phyloP scores from a whole-genome alignment of 2,329 filamentous ascomycete species.

The Botrytis byssoidea region DNA sequence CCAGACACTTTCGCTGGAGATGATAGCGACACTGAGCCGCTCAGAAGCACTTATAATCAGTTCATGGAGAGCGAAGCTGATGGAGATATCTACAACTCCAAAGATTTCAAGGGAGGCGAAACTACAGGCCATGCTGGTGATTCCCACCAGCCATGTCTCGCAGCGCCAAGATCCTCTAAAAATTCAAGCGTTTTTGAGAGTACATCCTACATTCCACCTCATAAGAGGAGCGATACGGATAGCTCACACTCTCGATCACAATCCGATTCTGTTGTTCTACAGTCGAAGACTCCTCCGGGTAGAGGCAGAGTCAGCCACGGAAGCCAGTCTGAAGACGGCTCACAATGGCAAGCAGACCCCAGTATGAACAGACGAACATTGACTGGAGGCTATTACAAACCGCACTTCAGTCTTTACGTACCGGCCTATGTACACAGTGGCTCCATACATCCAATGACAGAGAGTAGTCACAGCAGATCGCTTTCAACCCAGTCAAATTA shows the following conservation, averaged over 20 bases:
- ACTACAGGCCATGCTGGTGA: background rate
- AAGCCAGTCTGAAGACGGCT: background rate
- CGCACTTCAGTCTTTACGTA: too few species aligned
- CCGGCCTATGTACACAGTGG: too few species aligned
- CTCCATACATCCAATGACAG: too few species aligned
- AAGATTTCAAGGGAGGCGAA: fast-evolving
- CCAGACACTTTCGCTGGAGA: fast-evolving
- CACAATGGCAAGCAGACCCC: background rate
- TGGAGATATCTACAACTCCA: fast-evolving
- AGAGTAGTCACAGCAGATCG: too few species aligned
- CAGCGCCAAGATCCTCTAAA: background rate
- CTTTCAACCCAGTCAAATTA: background rate
- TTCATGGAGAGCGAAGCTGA: fast-evolving
- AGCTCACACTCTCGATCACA: background rate
- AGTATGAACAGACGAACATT: too few species aligned
- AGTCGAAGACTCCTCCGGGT: fast-evolving
- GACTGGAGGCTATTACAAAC: too few species aligned
- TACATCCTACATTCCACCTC: background rate
- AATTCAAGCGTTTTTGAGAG: fast-evolving
- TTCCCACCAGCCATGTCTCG: fast-evolving
- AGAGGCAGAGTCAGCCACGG: background rate
- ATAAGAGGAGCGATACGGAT: background rate
- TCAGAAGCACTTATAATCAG: too few species aligned
- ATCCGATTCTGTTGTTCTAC: background rate
- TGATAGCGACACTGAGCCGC: background rate